Evolutionary conservation across 2,329 filamentous ascomycete species (phyloP), one percentile per base, ranked within the genome.

Genomic region (Stemphylium vesicarium): DNA sequence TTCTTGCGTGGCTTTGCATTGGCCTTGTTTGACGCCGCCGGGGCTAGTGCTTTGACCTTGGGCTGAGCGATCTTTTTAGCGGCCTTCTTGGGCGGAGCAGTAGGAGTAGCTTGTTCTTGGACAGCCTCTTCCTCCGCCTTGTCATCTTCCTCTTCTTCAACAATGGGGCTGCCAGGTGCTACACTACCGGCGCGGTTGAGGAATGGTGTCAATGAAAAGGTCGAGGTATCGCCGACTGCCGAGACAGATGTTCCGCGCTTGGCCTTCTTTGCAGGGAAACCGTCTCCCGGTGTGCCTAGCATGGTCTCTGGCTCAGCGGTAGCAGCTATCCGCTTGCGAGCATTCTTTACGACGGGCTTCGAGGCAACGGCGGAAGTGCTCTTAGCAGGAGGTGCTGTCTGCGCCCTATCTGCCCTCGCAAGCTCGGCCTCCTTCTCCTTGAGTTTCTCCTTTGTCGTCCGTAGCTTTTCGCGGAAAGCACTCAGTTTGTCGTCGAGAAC

Each of bases 181-280:
- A 88, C 78, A 60, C 81, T 88, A 57, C 82, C 86, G 22, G 85
- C 88, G 45, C 88, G 86, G 74, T 93, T 96, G 57, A 98, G 81
- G 79, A 96, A 97, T 0, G 94, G 94, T 0, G 94, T 98, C 60
- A 97, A 92, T 4, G 92, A 96, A 75, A 98, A 97, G 2, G 84
- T 88, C 0, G 93, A 97, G 75, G 96, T 97, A 70, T 96, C 91
- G 26, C 90, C 92, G 4, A 90, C 80, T 50, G 86, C 78, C 1
- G 84, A 82, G 3, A 68, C 68, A 33, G 85, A 83, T 16, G 86
- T 84, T 11, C 71, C 73, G 56, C 80, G 79, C 57, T 72, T 75
- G 29, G 75, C 73, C 59, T 80, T 78, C 71, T 82, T 82, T 32
- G 75, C 73, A 22, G 75, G 74, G 71, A 77, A 67, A 69, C 77